Evolutionary conservation across 2,329 filamentous ascomycete species (phyloP), one percentile per base, ranked within the genome.

Genomic region (Epichloe elymi): DNA sequence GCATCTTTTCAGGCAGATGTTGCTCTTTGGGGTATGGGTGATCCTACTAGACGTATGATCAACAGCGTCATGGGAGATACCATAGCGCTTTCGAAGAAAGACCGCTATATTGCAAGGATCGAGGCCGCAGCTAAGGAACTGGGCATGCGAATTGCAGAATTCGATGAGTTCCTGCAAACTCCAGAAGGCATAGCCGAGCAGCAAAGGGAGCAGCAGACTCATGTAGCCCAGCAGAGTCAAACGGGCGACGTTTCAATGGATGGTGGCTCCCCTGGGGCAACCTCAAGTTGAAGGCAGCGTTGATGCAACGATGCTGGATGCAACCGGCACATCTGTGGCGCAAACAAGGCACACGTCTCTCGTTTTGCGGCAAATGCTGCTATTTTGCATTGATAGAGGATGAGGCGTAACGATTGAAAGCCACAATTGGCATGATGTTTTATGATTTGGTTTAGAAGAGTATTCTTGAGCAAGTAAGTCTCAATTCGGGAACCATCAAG

Each of bases 41-140:
- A 58, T 10, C 48, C 54, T 3, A 58, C 61, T 19, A 51, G 53
- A 14, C 57, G 48, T 26, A 38, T 66, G 40, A 49, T 66, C 26
- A 53, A 50, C n/a, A 67, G 70, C 52, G 71, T 73, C 3, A 68
- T 79, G 63, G 63, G 63, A 12, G 70, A 75, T 48, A 70, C 72
- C 20, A 67, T 70, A 30, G 57, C 58, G 15, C 67, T 72, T 33
- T 69, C 74, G 55, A 68, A 65, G 55, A 66, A 68, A 48, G 67
- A 70, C 1, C 68, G 76, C 4, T 66, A 71, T 48, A 65, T 78
- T 53, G 69, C 75, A 48, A 69, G 74, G 56, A 72, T 81, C 49
- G 75, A 80, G 56, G 67, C 72, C 42, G 70, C 74, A 3, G 75
- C 77, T 12, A 71, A 74, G 60, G 74, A 79, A 62, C 67, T 81